Evolutionary conservation across 768 basidiomycete genomes (phyloP).

Genomic region (Lanmaoa rubissima): DNA sequence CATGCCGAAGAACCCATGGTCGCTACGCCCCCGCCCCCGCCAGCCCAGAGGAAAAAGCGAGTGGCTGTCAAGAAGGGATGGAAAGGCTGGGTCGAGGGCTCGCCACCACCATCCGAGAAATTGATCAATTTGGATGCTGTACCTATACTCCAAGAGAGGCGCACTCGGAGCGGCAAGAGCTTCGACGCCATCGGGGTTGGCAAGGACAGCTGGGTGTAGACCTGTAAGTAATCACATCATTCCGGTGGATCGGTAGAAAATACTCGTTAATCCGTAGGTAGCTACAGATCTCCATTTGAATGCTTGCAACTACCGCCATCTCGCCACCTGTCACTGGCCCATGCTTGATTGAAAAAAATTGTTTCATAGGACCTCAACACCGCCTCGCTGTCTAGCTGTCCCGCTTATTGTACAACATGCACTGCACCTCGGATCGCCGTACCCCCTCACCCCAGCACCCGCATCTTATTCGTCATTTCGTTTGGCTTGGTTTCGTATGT

Average conservation of each 20-base stretch:
- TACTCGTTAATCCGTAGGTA: slow-evolving; percentile 30
- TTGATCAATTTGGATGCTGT: slow-evolving; percentile 79
- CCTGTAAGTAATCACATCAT: slow-evolving; percentile 38
- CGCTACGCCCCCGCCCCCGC: slow-evolving; percentile 21
- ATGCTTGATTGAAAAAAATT: slow-evolving; percentile 12
- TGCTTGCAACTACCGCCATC: background rate
- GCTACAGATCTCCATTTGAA: slow-evolving; percentile 1
- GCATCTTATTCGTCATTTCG: slow-evolving; percentile 21
- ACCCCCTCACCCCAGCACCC: slow-evolving; percentile 10
- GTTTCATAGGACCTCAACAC: slow-evolving; percentile 8
- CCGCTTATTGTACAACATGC: slow-evolving; percentile 27
- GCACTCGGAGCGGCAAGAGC: slow-evolving; percentile 81
- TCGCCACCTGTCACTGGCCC: background rate
- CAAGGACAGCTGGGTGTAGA: slow-evolving; percentile 73
- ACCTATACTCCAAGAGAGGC: slow-evolving; percentile 66
- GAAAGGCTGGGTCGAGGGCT: slow-evolving; percentile 92
- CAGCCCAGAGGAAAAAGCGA: slow-evolving; percentile 54
- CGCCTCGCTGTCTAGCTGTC: slow-evolving; percentile 16
- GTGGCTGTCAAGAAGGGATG: slow-evolving; percentile 75
- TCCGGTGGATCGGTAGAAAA: slow-evolving; percentile 49
- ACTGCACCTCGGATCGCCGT: slow-evolving; percentile 19
- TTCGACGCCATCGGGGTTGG: slow-evolving; percentile 82
- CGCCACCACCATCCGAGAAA: slow-evolving; percentile 75
- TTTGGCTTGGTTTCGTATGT: slow-evolving; percentile 20
- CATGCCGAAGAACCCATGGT: slow-evolving; percentile 31